A percentile compares a stretch with the other conserved stretches of the same genome.
phyloP scores from a whole-genome alignment of 306 rosid genomes.

The Fragaria vesca region DNA sequence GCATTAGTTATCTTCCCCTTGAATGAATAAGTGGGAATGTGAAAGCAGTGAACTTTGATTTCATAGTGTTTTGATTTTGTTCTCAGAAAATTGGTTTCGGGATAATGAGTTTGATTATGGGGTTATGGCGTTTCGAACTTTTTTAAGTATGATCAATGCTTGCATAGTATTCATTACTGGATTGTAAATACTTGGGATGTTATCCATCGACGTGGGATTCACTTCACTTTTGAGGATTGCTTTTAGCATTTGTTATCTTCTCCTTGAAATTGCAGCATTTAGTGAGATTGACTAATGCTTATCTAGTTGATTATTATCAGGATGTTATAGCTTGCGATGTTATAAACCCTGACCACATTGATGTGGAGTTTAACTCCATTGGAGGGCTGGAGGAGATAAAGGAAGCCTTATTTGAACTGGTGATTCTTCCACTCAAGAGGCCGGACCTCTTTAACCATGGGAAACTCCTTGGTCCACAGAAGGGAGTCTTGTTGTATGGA shows the following conservation, averaged over 20 bases:
- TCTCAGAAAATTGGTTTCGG: not conserved
- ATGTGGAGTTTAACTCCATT: constrained; percentile 80
- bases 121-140: not conserved
- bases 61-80: not conserved
- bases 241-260: no score
- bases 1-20: not conserved
- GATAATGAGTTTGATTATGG: not conserved
- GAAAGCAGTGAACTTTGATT: not conserved
- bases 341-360: constrained; percentile 89
- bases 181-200: not conserved
- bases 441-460: constrained; percentile 81
- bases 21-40: not conserved
- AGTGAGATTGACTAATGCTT: not conserved
- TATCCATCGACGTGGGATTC: not conserved
- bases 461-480: constrained; percentile 93
- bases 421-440: constrained; percentile 82
- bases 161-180: not conserved
- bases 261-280: not conserved
- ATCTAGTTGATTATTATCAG: constrained; percentile 38
- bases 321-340: constrained; percentile 97
- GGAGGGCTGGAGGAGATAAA: constrained; percentile 85
- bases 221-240: no score
- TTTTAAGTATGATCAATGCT: not conserved
- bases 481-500: constrained; percentile 88
- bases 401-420: constrained; percentile 79